Evolutionary conservation across 805 yeast species (phyloP), one percentile per base, ranked within the genome.

Genomic region (Candida orba): DNA sequence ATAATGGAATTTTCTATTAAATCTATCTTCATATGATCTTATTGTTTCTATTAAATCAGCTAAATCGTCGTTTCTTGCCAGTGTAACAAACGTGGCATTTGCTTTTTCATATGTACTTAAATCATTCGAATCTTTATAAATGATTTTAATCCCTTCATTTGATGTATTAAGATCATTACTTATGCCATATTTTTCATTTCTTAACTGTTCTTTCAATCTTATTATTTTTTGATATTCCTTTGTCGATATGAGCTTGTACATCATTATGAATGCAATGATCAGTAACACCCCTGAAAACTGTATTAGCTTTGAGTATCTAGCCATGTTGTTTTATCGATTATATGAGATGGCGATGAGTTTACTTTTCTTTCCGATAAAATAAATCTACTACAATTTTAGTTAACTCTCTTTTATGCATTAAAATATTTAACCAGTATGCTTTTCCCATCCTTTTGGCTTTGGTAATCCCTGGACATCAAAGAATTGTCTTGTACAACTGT

Each of bases 371-470:
- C n/a, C n/a, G n/a, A n/a, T n/a, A n/a, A n/a, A n/a, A n/a, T n/a
- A n/a, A n/a, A n/a, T n/a, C n/a, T n/a, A n/a, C 22, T 20, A 20
- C 22, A 20, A 20, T 20, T 39, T 4, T 30, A 30, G 14, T 5
- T n/a, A 30, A 12, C 29, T 13, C 29, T 27, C 14, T 27, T 27
- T 8, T 9, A 25, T 25, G 27, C 27, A 25, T 9, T 27, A 13
- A 10, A 9, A 10, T 18, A 4, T 2, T 25, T 56, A 74, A 52
- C 66, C 66, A 42, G 74, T 59, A 49, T 74, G 79, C 50, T 71
- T 68, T 60, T 80, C 81, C 91, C 91, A 84, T 15, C 84, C 85
- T 38, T 63, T 63, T 44, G 87, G 88, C 66, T 81, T 82, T 48
- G 68, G 62, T 53, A 79, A 55, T 40, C 73, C 73, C 53, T 72